Base-by-base conservation (phyloP, 2,329 filamentous ascomycete genomes). In the Sarocladiaceae sp. region DNA sequence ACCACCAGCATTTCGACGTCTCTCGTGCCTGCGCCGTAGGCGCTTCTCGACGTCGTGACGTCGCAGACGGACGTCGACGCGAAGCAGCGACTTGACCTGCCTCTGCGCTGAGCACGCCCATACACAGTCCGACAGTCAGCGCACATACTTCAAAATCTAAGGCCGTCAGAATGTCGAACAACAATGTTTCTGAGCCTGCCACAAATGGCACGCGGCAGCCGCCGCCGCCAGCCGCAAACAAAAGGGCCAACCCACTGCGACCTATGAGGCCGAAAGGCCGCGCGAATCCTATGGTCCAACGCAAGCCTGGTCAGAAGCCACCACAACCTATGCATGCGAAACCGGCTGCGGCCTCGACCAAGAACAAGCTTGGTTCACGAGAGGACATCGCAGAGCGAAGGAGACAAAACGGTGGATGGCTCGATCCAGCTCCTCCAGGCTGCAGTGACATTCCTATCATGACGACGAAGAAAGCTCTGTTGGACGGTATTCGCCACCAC, bases 401-500 rank as follows among this genome's bases (percentile, higher is more conserved):
- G 44, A 65, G 66, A 53, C 67, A 72, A 56, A 74, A 79, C 60
- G 77, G 74, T 37, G 83, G 82, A 39, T 86, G 82, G 82, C 79
- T 79, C 3, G 72, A 77, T 42, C 72, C 78, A 25, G 71, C 76
- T 2, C 72, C 75, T 2, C 62, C 65, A 1, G 71, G 68, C 23
- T 84, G 84, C 61, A 70, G 60, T 13, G 76, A 79, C 36, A 77
- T 77, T 59, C 89, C 90, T 13, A 77, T 97, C 17, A 82, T 90
- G 57, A 89, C 91, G 6, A 95, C 90, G 6, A 96, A 95, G 69
- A 84, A 86, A 62, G 83, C 86, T 10, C 70, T 96, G 48, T 78
- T 89, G 52, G 87, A 94, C 59, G 88, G 87, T 5, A 73, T 96
- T 54, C 87, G 93, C 47, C 85, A 91, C 62, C 94, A 99, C 65